These are phyloP conservation scores for Dendrobium nobile DNA, from an alignment of 106 monocot genomes.

Conservation along the genomic window DNA sequence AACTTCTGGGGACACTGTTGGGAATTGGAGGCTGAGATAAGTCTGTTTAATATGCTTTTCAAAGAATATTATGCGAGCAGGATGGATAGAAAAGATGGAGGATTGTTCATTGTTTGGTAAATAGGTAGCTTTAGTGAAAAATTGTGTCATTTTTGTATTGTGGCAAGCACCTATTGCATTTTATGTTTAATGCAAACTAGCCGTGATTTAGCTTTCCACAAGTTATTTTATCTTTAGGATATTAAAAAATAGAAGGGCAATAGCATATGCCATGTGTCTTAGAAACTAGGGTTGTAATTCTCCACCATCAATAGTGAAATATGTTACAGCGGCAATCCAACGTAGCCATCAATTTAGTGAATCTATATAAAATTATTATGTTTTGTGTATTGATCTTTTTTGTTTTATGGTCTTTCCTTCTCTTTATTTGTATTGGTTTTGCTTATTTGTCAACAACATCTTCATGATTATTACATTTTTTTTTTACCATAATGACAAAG, in stretches of 20 bases:
- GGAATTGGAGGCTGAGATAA: neutral
- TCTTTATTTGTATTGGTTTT: too few relatives aligned
- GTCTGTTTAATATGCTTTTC: neutral
- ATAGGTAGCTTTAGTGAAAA: neutral
- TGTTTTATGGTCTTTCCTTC: too few relatives aligned
- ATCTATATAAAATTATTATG: neutral
- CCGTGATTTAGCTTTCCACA: neutral
- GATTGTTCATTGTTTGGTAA: neutral
- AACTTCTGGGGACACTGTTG: neutral
- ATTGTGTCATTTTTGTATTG: neutral
- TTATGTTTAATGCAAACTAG: neutral
- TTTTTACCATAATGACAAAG: neutral
- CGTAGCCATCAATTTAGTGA: neutral
- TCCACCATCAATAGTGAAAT: too few relatives aligned
- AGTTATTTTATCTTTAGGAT: neutral
- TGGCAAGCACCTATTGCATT: neutral
- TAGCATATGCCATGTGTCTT: neutral
- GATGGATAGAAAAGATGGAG: neutral
- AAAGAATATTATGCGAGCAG: neutral
- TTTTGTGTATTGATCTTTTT: neutral
- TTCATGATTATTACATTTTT: neutral
- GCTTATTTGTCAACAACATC: neutral
- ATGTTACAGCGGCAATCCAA: too few relatives aligned
- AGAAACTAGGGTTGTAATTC: neutral
- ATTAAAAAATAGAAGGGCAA: too few relatives aligned